Base-by-base conservation (phyloP, 495 filamentous ascomycete genomes). In the Aspergillus haitiensis region DNA sequence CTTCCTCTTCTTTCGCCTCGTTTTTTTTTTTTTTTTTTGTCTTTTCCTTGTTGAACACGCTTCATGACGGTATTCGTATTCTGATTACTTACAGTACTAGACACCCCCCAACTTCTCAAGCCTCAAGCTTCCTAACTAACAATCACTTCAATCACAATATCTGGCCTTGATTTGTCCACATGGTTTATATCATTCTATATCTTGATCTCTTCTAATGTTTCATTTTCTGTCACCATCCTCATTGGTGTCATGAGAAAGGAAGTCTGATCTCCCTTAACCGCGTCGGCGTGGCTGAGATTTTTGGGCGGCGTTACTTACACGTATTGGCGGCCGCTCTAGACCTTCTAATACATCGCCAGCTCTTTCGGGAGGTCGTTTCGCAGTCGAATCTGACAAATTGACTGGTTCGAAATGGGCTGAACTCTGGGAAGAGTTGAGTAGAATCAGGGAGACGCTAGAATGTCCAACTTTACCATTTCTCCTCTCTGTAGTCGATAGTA, bases 1-100 rank as follows among this genome's bases (percentile, higher is more conserved):
- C 42, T 27, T 36, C 27, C 37, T 51, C 49, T 44, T 61, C 57
- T 60, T 40, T 45, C 37, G 18, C 60, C 52, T 59, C 56, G 58
- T 55, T 58, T 32, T 45, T 37, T 63, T 36, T 54, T 53, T 51
- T 56, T 49, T 34, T 34, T 33, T 54, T 12, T 33, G 58, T 34
- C 47, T 58, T 32, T 35, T 59, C 40, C 50, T 40, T 50, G 58
- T 56, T 64, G 47, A 55, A 53, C 44, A 53, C 37, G 56, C 46
- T 54, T 49, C 49, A 13, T 49, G 45, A 53, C 48, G 2, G 58
- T 60, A 60, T 50, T 39, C 10, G 55, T 59, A 63, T 59, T 56
- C 33, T 46, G 0, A 16, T 54, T 59, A 63, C 52, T 32, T 39
- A 52, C 35, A 33, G 7, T 52, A 34, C 37, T 35, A 40, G 40